Percentiles rank a stretch among this genome's conserved stretches.
Evolutionary conservation across 2,329 filamentous ascomycete genomes (phyloP).

Genomic region (Beauveria scarabaeidicola): DNA sequence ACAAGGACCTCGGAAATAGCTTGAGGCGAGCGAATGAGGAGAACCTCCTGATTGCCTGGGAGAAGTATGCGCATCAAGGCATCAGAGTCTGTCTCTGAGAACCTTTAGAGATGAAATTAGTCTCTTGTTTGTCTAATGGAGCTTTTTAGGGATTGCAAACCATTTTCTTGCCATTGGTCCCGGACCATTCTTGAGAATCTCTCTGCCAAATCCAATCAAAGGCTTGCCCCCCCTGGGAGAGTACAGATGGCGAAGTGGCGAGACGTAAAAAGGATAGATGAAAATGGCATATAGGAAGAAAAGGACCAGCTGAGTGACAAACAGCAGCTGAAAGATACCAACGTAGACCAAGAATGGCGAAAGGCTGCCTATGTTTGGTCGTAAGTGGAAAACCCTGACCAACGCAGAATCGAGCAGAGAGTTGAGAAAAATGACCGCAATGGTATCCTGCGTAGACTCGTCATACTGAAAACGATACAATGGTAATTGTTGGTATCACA

Average conservation of each 20-base stretch:
- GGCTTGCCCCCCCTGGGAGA: conserved; percentile 23
- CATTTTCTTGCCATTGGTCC: conserved; percentile 52
- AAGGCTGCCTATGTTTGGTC: not conserved
- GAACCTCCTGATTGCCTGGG: conserved; percentile 47
- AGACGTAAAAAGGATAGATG: conserved; percentile 28
- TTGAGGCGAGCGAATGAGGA: conserved; percentile 49
- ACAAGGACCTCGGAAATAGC: conserved; percentile 56
- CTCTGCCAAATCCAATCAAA: not conserved
- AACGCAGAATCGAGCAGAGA: not conserved
- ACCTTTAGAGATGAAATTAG: conserved; percentile 29
- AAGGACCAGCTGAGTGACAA: not conserved
- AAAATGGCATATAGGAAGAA: conserved; percentile 21
- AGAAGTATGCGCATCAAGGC: conserved; percentile 56
- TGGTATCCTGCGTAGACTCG: not conserved
- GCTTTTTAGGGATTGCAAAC: conserved; percentile 38
- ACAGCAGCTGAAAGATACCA: not conserved
- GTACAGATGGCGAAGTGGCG: conserved; percentile 29
- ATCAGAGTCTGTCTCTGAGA: conserved; percentile 50
- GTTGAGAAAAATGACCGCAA: not conserved
- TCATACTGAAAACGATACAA: not conserved
- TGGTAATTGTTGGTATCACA: too few species aligned
- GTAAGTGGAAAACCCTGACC: not conserved
- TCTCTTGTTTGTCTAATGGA: not conserved
- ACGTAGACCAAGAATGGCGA: not conserved
- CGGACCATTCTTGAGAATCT: not conserved